Conservation (phyloP, 805 yeast species). For the Barnettozyma californica region DNA sequence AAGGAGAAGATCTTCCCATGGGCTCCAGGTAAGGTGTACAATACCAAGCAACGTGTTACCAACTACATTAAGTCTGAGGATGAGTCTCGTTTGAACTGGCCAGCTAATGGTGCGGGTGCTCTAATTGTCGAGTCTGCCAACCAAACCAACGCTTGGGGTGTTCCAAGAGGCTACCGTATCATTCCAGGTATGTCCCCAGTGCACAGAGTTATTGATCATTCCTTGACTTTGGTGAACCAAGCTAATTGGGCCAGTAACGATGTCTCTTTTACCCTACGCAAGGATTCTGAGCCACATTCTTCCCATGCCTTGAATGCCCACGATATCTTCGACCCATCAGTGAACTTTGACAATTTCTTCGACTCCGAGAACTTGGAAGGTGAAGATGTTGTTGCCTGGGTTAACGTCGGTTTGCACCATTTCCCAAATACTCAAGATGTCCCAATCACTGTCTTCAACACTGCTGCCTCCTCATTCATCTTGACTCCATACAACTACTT, state of each 20-base stretch:
- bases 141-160: constrained; percentile 22
- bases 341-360: constrained; percentile 20
- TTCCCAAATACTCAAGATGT: constrained; percentile 28
- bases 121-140: constrained; percentile 23
- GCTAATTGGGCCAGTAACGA: constrained; percentile 24
- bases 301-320: constrained; percentile 21
- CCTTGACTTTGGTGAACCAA: constrained; percentile 16
- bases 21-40: constrained; percentile 19
- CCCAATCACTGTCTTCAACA: constrained; percentile 25
- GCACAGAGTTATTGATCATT: constrained; percentile 17
- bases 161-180: constrained; percentile 26
- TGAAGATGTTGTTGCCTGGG: constrained; percentile 27
- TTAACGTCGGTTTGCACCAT: constrained; percentile 26
- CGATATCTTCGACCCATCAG: constrained; percentile 22
- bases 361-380: constrained; percentile 24
- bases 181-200: constrained; percentile 20
- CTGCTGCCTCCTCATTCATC: constrained; percentile 22
- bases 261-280: constrained; percentile 20
- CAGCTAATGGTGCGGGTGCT: constrained; percentile 22
- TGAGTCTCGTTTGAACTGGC: constrained; percentile 14
- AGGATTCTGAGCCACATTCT: constrained; percentile 24
- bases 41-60: constrained; percentile 16
- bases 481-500: constrained; percentile 28
- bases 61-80: constrained; percentile 17
- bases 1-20: constrained; percentile 22